Percentiles rank a stretch among this genome's conserved stretches.
Conservation (phyloP, 768 basidiomycete species). For the Serpula lacrymans region DNA sequence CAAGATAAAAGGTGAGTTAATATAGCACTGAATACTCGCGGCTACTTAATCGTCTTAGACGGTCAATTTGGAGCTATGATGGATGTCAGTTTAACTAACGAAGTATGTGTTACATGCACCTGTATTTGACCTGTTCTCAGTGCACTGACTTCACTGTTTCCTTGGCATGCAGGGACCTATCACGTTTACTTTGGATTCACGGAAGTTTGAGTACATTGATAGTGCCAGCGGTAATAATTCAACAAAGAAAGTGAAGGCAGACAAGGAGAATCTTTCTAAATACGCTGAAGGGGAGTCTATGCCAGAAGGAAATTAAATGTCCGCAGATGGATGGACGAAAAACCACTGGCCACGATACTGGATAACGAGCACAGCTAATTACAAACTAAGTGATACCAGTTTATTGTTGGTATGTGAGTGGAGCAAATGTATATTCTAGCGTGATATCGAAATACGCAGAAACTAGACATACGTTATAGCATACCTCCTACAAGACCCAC, state of each 20-base stretch:
- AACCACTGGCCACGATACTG: too few species aligned
- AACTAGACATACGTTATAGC: conserved; percentile 38
- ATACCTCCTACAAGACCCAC: conserved; percentile 66
- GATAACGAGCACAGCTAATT: too few species aligned
- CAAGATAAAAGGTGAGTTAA: conserved; percentile 69
- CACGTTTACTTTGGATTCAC: conserved; percentile 80
- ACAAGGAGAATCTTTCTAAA: conserved; percentile 6
- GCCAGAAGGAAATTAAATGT: too few species aligned
- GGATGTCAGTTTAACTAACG: conserved; percentile 83
- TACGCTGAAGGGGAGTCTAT: not conserved
- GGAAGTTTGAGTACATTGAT: conserved; percentile 67
- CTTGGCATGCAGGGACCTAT: conserved; percentile 64
- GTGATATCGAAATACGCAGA: not conserved
- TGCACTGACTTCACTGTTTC: conserved; percentile 5
- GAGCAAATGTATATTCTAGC: too few species aligned
- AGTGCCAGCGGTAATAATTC: conserved; percentile 7
- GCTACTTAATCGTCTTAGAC: conserved; percentile 44
- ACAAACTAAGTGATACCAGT: too few species aligned
- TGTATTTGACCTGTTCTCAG: conserved; percentile 2
- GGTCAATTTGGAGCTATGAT: conserved; percentile 98
- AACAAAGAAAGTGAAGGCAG: conserved; percentile 5
- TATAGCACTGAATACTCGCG: conserved; percentile 1
- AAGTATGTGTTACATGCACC: too few species aligned
- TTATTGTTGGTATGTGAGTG: too few species aligned
- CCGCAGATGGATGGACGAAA: too few species aligned